A percentile compares a stretch with the other conserved stretches of the same genome.
These are phyloP conservation scores for Skeletonema costatum DNA, from an alignment of 108 stramenopile genomes.

Conservation along the genomic window DNA sequence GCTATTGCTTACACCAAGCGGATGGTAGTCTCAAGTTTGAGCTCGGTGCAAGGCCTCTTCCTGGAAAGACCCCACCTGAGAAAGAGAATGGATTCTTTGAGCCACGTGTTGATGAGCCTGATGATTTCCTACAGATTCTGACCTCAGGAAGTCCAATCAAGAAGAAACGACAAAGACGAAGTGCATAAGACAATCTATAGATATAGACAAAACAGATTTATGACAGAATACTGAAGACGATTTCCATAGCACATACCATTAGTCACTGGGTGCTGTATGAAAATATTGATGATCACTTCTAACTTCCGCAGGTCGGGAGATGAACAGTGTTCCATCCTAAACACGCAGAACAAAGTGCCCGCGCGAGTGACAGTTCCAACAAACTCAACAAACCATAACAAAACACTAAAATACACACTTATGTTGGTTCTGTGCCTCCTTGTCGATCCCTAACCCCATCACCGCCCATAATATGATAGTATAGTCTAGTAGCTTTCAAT, in stretches of 20 bases:
- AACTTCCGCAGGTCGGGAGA: no score
- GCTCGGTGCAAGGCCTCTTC: slow-evolving; percentile 63
- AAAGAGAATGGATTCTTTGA: slow-evolving; percentile 53
- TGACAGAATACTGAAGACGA: no score
- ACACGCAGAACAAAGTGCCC: no score
- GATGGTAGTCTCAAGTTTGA: slow-evolving; percentile 78
- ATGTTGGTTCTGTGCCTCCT: no score
- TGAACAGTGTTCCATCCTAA: no score
- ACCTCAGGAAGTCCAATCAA: background rate
- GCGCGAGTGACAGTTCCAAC: no score
- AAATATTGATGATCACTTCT: no score
- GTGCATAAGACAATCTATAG: background rate
- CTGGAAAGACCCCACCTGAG: slow-evolving; percentile 56
- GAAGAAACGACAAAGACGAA: background rate
- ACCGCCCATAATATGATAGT: background rate
- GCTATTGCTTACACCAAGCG: slow-evolving; percentile 52
- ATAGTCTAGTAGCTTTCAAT: background rate
- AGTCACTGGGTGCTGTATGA: no score
- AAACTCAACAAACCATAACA: no score
- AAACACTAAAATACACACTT: no score
- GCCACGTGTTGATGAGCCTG: slow-evolving; percentile 63
- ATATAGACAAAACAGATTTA: no score
- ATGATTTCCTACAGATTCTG: slow-evolving; percentile 60
- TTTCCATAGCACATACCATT: no score
- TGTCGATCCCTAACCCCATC: background rate